Evolutionary conservation across 1,284 basidiomycete genomes (phyloP), one percentile per base, ranked within the genome.

Genomic region (Mycena citricolor): DNA sequence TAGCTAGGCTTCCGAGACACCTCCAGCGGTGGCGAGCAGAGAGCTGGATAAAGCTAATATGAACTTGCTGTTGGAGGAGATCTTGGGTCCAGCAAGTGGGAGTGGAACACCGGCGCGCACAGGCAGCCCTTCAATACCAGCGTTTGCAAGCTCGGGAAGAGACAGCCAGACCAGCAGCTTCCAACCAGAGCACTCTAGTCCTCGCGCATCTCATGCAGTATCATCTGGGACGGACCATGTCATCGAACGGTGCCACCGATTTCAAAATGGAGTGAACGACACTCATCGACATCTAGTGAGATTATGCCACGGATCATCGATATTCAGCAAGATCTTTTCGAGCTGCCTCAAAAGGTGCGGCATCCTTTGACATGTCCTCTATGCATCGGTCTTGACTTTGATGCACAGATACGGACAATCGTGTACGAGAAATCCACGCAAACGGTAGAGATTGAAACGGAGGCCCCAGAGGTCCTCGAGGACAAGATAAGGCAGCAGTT

Each of bases 341-440:
- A 94, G 57, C 67, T 94, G n/a, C 91, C 92, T 1, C 81, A 85
- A 58, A 90, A 87, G 72, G 90, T 89, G n/a, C 16, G 5, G 13
- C 29, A 16, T 22, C 14, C 13, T 21, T 23, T 17, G 13, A n/a
- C n/a, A n/a, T 14, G 13, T 16, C 14, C 23, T 51, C 5, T 22
- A 20, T 19, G 31, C 21, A 12, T n/a, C 32, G 32, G 14, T 42
- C 30, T 30, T 54, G 29, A 44, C 23, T 11, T n/a, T 44, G n/a
- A n/a, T 32, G 42, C 55, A 75, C 55, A 90, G 84, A 86, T 91
- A 64, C 80, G 84, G n/a, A 45, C 47, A 2, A 85, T 95, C 19
- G 85, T 89, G 37, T 97, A 97, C 61, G 94, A 94, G 54, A 97
- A 95, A 65, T 87, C 93, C 56, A 86, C 95, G 2, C 94, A 98